A percentile compares a stretch with the other conserved stretches of the same genome.
phyloP scores from a whole-genome alignment of 2,329 filamentous ascomycete species.

The Trichoderma endophyticum region DNA sequence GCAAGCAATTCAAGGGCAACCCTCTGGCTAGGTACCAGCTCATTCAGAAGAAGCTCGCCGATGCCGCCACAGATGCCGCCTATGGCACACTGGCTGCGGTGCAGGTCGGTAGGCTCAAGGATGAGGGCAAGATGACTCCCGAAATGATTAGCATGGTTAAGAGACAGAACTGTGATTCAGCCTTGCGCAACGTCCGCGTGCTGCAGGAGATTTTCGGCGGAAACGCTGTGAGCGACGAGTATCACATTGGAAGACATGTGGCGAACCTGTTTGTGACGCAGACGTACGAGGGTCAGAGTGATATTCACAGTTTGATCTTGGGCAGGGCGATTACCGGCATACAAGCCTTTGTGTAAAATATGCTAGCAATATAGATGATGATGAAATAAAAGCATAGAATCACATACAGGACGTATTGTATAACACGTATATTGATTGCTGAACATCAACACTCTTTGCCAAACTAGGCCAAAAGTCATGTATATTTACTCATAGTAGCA shows the following conservation, averaged over 20 bases:
- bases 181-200: slow-evolving; percentile 71
- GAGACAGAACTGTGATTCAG: slow-evolving; percentile 93
- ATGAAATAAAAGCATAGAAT: not conserved
- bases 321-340: slow-evolving; percentile 69
- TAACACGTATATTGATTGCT: not conserved
- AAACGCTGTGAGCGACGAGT: slow-evolving; percentile 97
- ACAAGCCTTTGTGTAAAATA: slow-evolving; percentile 68
- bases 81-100: slow-evolving; percentile 87
- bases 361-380: not conserved
- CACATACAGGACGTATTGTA: not conserved
- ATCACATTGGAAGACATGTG: slow-evolving; percentile 90
- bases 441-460: too few relatives aligned
- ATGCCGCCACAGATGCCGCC: slow-evolving; percentile 85
- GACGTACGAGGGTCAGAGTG: slow-evolving; percentile 97
- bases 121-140: slow-evolving; percentile 79
- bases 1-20: slow-evolving; percentile 95
- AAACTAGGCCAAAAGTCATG: not conserved
- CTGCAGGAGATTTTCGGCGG: slow-evolving; percentile 96
- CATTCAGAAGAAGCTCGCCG: slow-evolving; percentile 94
- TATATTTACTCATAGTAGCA: too few relatives aligned
- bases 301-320: slow-evolving; percentile 85
- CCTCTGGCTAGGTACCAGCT: slow-evolving; percentile 95
- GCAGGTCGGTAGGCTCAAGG: slow-evolving; percentile 90
- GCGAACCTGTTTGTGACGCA: slow-evolving; percentile 96
- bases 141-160: slow-evolving; percentile 99